These are phyloP conservation scores for Nematodospora anomalae DNA, from an alignment of 1,139 yeast genomes.

Conservation along the genomic window DNA sequence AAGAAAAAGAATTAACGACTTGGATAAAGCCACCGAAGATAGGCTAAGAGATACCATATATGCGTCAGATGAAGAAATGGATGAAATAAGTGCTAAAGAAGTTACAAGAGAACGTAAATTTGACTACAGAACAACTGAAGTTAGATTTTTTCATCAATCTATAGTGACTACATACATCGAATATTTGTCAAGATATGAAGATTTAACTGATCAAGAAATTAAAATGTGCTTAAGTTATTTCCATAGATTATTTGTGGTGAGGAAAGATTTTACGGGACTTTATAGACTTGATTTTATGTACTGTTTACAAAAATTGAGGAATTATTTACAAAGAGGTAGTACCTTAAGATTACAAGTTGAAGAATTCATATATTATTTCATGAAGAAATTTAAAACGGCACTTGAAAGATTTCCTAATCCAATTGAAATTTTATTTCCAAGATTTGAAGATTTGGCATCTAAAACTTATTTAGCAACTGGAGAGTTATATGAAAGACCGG, in stretches of 20 bases:
- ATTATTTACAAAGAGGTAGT: constrained; percentile 32
- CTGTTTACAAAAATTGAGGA: constrained; percentile 32
- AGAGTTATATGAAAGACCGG: constrained; percentile 38
- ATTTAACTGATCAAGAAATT: constrained; percentile 60
- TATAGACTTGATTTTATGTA: constrained; percentile 75
- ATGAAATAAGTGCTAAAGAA: constrained; percentile 39
- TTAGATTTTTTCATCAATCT: constrained; percentile 40
- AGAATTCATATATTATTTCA: constrained; percentile 64
- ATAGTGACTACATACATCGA: constrained; percentile 54
- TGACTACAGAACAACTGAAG: constrained; percentile 45
- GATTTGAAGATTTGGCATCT: constrained; percentile 48
- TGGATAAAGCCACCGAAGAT: constrained; percentile 29
- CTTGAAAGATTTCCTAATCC: constrained; percentile 56
- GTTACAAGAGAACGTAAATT: constrained; percentile 51
- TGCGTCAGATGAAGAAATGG: constrained; percentile 37
- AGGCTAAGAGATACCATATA: constrained; percentile 38
- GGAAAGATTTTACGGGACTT: constrained; percentile 61
- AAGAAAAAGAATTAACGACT: constrained; percentile 24
- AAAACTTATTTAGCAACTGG: constrained; percentile 50
- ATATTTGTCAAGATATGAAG: constrained; percentile 55
- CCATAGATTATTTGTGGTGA: constrained; percentile 64
- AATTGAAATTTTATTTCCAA: constrained; percentile 68
- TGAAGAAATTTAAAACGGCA: constrained; percentile 58
- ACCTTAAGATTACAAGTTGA: constrained; percentile 58
- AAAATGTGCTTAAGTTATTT: constrained; percentile 68